Evolutionary conservation across 2,329 filamentous ascomycete species (phyloP), one percentile per base, ranked within the genome.

Genomic region (Pezicula neosporulosa): DNA sequence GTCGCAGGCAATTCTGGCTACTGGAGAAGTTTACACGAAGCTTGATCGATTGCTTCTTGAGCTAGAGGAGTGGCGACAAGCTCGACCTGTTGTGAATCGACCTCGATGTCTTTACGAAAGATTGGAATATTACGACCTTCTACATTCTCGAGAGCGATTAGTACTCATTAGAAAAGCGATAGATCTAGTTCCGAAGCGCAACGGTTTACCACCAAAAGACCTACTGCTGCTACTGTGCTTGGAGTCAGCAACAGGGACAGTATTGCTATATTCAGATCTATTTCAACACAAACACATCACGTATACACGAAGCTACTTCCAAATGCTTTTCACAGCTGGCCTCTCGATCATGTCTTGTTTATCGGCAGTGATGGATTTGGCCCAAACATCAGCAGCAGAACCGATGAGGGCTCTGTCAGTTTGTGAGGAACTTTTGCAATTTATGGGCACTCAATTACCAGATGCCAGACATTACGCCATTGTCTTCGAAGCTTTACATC

Each of bases 261-360:
- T 77, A 4, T 53, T 66, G 2, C 53, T 67, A 0, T 77, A 76
- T 53, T 66, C 66, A 4, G 54, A 56, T 4, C 56, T 77, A 15
- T 70, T 65, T 35, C 57, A 67, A 4, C 60, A 61, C 2, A 62
- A 61, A 2, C 61, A 65, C 12, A 71, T 75, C 35, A 74, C 70
- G 0, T 73, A 70, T 49, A 76, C 74, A 0, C 62, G 73, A n/a
- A 74, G 70, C 43, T 77, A 77, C 53, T 77, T 77, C 24, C 74
- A 77, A 47, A 69, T 72, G 44, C 68, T 77, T 3, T 76, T 76
- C 44, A 72, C 72, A 0, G 72, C 73, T 3, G 74, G 72, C 0
- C 51, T 77, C 0, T 69, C 65, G 5, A 60, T 72, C 1, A 66
- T 72, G 50, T 68, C 63, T 51, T 61, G 61, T 47, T 49, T 62